Base-by-base conservation (phyloP, 2,329 filamentous ascomycete genomes). In the Penicillium sp. region DNA sequence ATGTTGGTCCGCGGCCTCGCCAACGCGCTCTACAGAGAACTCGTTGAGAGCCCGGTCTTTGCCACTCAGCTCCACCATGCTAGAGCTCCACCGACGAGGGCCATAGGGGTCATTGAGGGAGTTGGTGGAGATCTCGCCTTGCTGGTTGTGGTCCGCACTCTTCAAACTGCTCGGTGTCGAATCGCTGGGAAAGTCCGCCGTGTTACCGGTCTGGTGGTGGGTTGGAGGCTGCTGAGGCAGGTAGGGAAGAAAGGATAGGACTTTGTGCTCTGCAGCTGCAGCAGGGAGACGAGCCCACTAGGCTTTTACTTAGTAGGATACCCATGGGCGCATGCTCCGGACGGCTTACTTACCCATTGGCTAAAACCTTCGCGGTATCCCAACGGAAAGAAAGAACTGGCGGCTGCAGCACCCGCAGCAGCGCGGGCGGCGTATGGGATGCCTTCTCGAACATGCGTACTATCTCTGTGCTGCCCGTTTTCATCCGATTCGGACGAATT, bases 1-100 rank as follows among this genome's bases (percentile, higher is more conserved):
- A 35, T 88, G 93, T 62, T 97, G 85, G 38, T 94, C 85, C 0
- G 82, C 80, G 4, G 84, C 70, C 64, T 96, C 90, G 28, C 83
- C 88, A 1, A 89, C 72, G 40, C 90, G 79, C 71, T 95, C 88
- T 2, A 98, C 81, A 1, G 87, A 89, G 67, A 96, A 93, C 64
- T 98, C 93, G 64, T 98, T 97, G 52, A 98, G 69, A 2, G 84
- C 86, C 40, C 93, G 82, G 65, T 95, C 82, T 68, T 89, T 93
- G 44, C 93, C 93, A 13, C 85, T 82, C 46, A 98, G 75, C 53
- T 84, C 74, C 9, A 98, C 87, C 75, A 96, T 84, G 50, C 85
- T 84, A 27, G 88, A 89, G 54, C 85, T 81, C 89, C 93, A 97
- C 66, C 84, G 77, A 53, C 93, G 81, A 20, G 87, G 86, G 8